These are phyloP conservation scores for Nitzschia inconspicua DNA, from an alignment of 108 stramenopile species.

Conservation along the genomic window DNA sequence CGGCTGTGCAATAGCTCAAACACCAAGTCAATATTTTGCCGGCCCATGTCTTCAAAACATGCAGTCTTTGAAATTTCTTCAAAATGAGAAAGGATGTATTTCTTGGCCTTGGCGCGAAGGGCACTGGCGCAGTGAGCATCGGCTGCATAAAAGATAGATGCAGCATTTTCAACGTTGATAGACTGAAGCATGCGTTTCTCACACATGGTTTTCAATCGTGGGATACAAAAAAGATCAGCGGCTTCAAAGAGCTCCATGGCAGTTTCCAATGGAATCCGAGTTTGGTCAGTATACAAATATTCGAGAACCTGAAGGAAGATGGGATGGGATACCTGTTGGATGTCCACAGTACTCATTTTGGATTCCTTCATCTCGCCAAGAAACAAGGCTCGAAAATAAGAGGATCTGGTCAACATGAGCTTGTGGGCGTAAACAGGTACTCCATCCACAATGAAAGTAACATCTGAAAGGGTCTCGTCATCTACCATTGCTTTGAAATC, in stretches of 20 bases:
- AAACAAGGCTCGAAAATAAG: constrained; percentile 92
- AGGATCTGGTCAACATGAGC: constrained; percentile 87
- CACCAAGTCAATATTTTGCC: constrained; percentile 95
- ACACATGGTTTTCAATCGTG: constrained; percentile 93
- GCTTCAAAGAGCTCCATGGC: constrained; percentile 98
- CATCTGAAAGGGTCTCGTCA: constrained; percentile 80
- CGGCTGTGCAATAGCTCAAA: constrained; percentile 89
- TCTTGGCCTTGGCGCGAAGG: constrained; percentile 85
- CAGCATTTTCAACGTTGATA: constrained; percentile 93
- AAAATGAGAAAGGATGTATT: constrained; percentile 92
- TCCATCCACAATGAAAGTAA: constrained; percentile 92
- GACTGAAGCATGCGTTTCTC: constrained; percentile 89
- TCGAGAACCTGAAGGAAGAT: constrained; percentile 90
- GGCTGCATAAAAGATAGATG: constrained; percentile 92
- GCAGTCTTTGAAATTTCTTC: constrained; percentile 89
- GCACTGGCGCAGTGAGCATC: constrained; percentile 89
- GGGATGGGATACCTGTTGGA: constrained; percentile 63
- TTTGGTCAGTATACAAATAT: constrained; percentile 94
- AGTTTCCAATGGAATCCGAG: constrained; percentile 72
- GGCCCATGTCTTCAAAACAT: constrained; percentile 96
- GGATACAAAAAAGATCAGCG: constrained; percentile 95
- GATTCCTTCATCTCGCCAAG: constrained; percentile 89
- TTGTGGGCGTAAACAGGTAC: constrained; percentile 88
- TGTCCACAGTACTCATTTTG: constrained; percentile 48
- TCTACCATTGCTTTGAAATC: constrained; percentile 88